phyloP scores from a whole-genome alignment of 768 basidiomycete genomes.

The Hygrocybe punicea region DNA sequence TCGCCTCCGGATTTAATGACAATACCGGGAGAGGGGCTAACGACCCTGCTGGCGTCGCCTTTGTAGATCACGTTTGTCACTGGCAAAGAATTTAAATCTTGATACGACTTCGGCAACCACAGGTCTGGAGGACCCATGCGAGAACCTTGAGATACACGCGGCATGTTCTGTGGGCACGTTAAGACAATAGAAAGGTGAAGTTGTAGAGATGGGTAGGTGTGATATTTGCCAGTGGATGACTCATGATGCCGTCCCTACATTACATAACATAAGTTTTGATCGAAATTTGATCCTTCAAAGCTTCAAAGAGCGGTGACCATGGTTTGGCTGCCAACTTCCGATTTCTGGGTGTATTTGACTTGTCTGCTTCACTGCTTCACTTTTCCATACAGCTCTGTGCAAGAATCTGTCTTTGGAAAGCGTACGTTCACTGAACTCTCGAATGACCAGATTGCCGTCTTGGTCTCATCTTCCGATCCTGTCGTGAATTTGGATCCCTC shows the following conservation, averaged over 20 bases:
- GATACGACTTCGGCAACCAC: conserved; percentile 7
- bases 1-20: conserved; percentile 15
- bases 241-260: too few relatives aligned
- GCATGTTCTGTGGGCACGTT: too few relatives aligned
- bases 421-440: conserved; percentile 47
- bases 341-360: background rate
- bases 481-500: conserved; percentile 62
- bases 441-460: conserved; percentile 45
- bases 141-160: background rate
- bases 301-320: too few relatives aligned
- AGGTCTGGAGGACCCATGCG: background rate
- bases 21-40: conserved; percentile 8
- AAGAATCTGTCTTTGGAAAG: conserved; percentile 40
- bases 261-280: too few relatives aligned
- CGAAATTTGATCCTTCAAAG: too few relatives aligned
- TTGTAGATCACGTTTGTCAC: conserved; percentile 7
- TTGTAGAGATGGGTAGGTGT: too few relatives aligned
- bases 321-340: background rate
- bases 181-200: too few relatives aligned
- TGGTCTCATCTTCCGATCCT: conserved; percentile 60
- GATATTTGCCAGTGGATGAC: too few relatives aligned
- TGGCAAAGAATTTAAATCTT: conserved; percentile 8
- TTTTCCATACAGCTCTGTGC: conserved; percentile 10
- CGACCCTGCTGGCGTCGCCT: conserved; percentile 10
- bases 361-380: background rate